A percentile compares a stretch with the other conserved stretches of the same genome.
These are phyloP conservation scores for Tremella mesenterica DNA, from an alignment of 768 basidiomycete genomes.

Conservation along the genomic window DNA sequence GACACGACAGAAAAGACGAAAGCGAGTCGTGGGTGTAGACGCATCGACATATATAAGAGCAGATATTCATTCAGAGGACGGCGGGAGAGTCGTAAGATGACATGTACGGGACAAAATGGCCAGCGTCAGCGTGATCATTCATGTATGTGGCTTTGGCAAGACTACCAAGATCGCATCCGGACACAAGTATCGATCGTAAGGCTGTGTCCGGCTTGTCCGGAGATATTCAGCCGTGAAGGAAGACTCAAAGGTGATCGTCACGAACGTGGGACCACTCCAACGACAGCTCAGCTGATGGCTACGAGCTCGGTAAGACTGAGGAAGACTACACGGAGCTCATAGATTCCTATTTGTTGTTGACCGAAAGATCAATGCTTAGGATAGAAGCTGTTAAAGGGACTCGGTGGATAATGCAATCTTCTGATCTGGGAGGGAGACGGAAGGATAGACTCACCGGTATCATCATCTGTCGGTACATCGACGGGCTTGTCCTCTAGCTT, in stretches of 20 bases:
- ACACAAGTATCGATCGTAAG: no score
- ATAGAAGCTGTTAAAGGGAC: background rate
- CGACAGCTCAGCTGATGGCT: background rate
- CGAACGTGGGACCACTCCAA: background rate
- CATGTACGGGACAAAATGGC: background rate
- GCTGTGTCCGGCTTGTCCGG: background rate
- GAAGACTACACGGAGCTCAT: background rate
- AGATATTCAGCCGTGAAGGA: background rate
- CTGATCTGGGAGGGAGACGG: no score
- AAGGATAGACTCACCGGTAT: conserved; percentile 15
- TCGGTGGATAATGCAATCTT: background rate
- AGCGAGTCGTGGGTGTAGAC: background rate
- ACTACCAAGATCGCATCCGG: no score
- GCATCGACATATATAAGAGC: background rate
- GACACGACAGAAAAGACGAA: background rate
- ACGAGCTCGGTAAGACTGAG: background rate
- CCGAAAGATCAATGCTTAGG: background rate
- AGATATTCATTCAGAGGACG: background rate
- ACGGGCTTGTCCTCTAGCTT: conserved; percentile 5
- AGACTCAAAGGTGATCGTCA: no score
- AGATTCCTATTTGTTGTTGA: background rate
- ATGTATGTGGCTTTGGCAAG: background rate
- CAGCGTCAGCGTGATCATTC: background rate
- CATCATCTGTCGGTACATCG: conserved; percentile 22
- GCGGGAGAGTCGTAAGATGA: background rate